A percentile compares a stretch with the other conserved stretches of the same genome.
Evolutionary conservation across 225 moss, liverwort and hornwort genomes (phyloP).

Genomic region (Rhytidiadelphus loreus): DNA sequence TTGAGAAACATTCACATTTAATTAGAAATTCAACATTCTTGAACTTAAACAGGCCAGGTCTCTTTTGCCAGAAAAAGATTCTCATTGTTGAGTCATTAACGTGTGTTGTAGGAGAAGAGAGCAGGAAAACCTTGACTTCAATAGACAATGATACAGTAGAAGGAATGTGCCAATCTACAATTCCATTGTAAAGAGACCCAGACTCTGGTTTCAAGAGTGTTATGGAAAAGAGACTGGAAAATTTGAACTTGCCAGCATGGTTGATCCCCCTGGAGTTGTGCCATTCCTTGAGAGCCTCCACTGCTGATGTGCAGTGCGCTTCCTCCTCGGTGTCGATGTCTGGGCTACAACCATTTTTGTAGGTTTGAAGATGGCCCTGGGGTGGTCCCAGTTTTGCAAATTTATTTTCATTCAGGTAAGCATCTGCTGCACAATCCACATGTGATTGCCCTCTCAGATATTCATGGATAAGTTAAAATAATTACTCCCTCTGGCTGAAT

Average conservation of each 20-base stretch:
- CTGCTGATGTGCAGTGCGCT: slow-evolving; percentile 11
- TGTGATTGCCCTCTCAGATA: background rate
- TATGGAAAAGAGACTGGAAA: background rate
- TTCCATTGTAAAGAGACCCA: background rate
- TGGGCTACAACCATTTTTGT: background rate
- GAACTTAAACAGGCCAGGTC: background rate
- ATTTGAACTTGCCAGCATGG: background rate
- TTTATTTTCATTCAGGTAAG: slow-evolving; percentile 3
- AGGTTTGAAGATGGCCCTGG: background rate
- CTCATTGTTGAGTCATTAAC: background rate
- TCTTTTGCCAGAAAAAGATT: background rate
- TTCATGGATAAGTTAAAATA: background rate
- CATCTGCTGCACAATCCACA: slow-evolving; percentile 7
- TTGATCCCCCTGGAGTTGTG: background rate
- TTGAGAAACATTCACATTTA: background rate
- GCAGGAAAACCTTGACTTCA: background rate
- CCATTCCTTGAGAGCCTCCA: slow-evolving; percentile 26
- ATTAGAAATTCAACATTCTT: background rate
- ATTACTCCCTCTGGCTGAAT: background rate
- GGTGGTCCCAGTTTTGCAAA: background rate
- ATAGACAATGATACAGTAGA: background rate
- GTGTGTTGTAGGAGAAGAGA: background rate
- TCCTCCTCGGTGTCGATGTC: background rate
- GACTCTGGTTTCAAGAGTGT: background rate
- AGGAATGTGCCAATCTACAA: too few relatives aligned